Base-by-base conservation (phyloP, 148 eudicot genomes). In the Amaranthus hypochondriacus region DNA sequence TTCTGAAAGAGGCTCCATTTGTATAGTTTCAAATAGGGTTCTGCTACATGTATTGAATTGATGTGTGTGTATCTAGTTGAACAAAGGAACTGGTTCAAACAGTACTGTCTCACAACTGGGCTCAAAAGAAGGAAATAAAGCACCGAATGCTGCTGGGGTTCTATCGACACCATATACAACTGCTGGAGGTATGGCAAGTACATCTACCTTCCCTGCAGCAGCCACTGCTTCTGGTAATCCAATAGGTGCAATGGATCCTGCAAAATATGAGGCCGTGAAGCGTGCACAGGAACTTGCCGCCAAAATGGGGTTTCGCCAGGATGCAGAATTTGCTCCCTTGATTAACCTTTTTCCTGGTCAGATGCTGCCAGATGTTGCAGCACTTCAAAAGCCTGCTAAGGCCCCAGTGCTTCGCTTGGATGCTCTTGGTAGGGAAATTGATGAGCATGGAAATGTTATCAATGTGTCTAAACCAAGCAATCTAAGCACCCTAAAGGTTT, bases 331-430 rank as follows among this genome's bases (percentile, higher is more conserved):
- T 81, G 93, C 88, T 84, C 96, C 97, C 42, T 81, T 95, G 48
- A 86, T 90, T 68, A 95, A 89, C 76, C 78, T 90, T 87, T 90
- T 95, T 72, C 94, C 94, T n/a, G 99, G 96, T 68, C 93, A 87
- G 80, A 71, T 82, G 76, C 93, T 88, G 15, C 90, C 87, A 48
- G 97, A 95, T 66, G 86, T 81, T 54, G 81, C 87, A 58, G 80
- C 83, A 43, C 87, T 88, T 62, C 89, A 92, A 71, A 95, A 95
- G 84, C 98, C 97, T 71, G 80, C 97, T 3, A 90, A 90, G 88
- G 90, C 97, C 12, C 97, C 96, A 63, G 97, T 95, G 71, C 96
- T 94, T 76, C 96, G 96, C 53, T 82, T 95, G 83, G 98, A 95
- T 90, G 85, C 89, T 51, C 77, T 83, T 6, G 98, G 98, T 73